These are phyloP conservation scores for Mucor plumbeus DNA, from an alignment of 371 early-diverging fungal genomes.

Conservation along the genomic window DNA sequence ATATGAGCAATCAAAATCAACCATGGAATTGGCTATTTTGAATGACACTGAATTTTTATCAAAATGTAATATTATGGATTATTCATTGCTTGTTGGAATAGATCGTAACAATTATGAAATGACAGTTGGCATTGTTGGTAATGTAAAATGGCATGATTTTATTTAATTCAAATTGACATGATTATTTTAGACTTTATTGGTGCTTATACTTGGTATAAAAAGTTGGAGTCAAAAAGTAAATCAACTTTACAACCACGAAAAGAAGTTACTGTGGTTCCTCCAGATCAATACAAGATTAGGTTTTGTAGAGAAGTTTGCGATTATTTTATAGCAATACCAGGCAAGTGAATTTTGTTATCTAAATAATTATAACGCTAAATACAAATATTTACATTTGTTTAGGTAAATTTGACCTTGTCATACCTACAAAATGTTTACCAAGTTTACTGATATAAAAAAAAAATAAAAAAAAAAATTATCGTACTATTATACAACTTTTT, in stretches of 20 bases:
- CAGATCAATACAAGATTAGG: conserved; percentile 85
- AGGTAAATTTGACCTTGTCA: conserved; percentile 42
- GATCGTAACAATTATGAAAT: conserved; percentile 80
- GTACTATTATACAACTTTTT: neutral
- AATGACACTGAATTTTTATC: conserved; percentile 89
- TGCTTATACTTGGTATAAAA: conserved; percentile 95
- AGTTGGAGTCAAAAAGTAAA: conserved; percentile 90
- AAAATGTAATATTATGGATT: conserved; percentile 92
- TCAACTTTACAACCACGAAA: conserved; percentile 75
- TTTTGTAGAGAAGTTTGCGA: conserved; percentile 85
- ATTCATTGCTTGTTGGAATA: conserved; percentile 89
- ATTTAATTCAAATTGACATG: neutral
- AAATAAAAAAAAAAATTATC: neutral
- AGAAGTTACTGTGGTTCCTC: conserved; percentile 91
- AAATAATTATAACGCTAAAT: neutral
- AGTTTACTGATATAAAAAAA: conserved; percentile 19
- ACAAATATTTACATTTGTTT: conserved; percentile 5
- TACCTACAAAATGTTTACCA: conserved; percentile 13
- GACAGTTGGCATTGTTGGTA: conserved; percentile 88
- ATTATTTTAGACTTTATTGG: conserved; percentile 82
- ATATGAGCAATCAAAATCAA: conserved; percentile 77
- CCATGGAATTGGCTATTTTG: conserved; percentile 74
- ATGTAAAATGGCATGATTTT: conserved; percentile 18
- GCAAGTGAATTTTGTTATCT: conserved; percentile 37
- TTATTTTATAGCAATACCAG: conserved; percentile 82